Evolutionary conservation across 2,329 filamentous ascomycete genomes (phyloP).

Genomic region (Raffaelea ambrosiae): DNA sequence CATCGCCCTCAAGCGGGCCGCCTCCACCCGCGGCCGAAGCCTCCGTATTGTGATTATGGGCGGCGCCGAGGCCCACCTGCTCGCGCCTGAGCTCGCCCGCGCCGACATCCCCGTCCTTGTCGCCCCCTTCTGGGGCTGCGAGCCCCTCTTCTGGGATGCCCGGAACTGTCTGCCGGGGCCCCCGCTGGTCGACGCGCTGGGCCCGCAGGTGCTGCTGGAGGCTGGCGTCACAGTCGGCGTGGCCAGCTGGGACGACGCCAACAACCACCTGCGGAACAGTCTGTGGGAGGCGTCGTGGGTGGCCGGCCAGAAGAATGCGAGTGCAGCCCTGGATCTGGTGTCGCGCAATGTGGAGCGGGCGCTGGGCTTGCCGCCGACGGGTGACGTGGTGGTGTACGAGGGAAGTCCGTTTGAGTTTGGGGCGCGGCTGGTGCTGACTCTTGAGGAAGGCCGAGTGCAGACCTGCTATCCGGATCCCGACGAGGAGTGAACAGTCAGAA

Average conservation of each 20-base stretch:
- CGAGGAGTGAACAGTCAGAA: too few species aligned
- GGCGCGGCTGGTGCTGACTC: constrained; percentile 20
- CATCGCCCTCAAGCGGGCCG: constrained; percentile 27
- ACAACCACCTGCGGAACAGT: constrained; percentile 1
- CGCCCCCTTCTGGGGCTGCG: constrained; percentile 22
- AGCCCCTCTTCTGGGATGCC: constrained; percentile 26
- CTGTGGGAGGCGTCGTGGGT: constrained; percentile 3
- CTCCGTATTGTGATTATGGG: constrained; percentile 31
- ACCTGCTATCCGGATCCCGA: constrained; percentile 1
- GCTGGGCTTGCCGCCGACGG: constrained; percentile 23
- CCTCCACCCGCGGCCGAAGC: constrained; percentile 20
- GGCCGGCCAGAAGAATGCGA: constrained; percentile 14
- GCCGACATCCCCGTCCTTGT: constrained; percentile 31
- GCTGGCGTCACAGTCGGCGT: constrained; percentile 23
- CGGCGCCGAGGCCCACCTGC: constrained; percentile 20
- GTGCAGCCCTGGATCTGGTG: constrained; percentile 24
- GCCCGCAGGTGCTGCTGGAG: constrained; percentile 22
- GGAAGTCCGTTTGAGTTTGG: constrained; percentile 31
- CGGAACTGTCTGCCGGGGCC: constrained; percentile 30
- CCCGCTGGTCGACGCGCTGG: constrained; percentile 20
- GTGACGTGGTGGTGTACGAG: constrained; percentile 34
- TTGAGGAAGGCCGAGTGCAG: constrained; percentile 1
- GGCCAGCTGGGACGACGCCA: constrained; percentile 1
- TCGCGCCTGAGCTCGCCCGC: constrained; percentile 22
- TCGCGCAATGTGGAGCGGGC: constrained; percentile 32